phyloP scores from a whole-genome alignment of 192 early-diverging fungal genomes.

The Backusella macrospora region DNA sequence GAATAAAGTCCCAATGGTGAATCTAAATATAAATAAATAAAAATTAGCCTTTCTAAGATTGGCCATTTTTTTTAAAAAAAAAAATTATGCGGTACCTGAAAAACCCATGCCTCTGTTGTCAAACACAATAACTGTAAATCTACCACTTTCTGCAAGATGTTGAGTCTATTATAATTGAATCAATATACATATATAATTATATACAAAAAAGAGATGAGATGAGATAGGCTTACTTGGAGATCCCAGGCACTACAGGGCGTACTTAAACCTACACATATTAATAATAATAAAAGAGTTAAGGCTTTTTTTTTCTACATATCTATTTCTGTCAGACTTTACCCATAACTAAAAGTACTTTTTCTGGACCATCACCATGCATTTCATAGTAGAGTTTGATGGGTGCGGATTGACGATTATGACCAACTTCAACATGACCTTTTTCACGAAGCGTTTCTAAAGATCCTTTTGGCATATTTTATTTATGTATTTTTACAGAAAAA shows the following conservation, averaged over 20 bases:
- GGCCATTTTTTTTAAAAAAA: background rate
- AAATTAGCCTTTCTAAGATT: background rate
- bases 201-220: too few species aligned
- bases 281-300: too few species aligned
- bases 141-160: conserved; percentile 63
- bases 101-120: conserved; percentile 85
- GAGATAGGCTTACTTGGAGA: conserved; percentile 29
- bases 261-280: conserved; percentile 32
- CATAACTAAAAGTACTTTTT: conserved; percentile 76
- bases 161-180: conserved; percentile 49
- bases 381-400: conserved; percentile 79
- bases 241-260: conserved; percentile 48
- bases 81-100: conserved; percentile 41
- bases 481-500: background rate
- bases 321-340: conserved; percentile 39
- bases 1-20: conserved; percentile 56
- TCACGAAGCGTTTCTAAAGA: conserved; percentile 17
- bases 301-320: too few species aligned
- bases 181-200: background rate
- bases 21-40: conserved; percentile 41
- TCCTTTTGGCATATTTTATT: conserved; percentile 1
- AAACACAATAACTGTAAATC: conserved; percentile 76
- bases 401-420: conserved; percentile 29
- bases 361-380: conserved; percentile 71
- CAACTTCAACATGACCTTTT: conserved; percentile 49